Evolutionary conservation across 2,329 filamentous ascomycete genomes (phyloP), one percentile per base, ranked within the genome.

Genomic region (Ilyonectria robusta): DNA sequence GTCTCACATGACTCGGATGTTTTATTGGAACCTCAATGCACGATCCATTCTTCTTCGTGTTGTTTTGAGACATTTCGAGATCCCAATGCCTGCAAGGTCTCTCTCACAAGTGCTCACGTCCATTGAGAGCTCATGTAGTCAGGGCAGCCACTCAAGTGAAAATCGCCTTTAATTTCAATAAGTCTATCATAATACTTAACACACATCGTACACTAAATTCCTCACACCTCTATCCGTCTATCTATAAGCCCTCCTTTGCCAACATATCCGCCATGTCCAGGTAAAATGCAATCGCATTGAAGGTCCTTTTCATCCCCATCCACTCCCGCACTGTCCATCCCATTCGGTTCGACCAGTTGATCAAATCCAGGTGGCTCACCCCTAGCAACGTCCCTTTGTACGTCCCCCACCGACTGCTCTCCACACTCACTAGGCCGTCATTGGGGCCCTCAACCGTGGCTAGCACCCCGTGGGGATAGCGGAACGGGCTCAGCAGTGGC

Each of bases 251-350:
- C 75, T 93, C 91, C 73, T 90, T 91, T 2, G 92, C 90, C 56
- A 94, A 81, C 91, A 93, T 93, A 74, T 93, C 88, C 11, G 86
- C 86, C 73, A 92, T 88, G 66, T 86, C 88, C 2, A 92, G 83
- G 72, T 92, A 92, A 73, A 92, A 91, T 0, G 90, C 90, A 64
- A 92, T 85, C 2, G 90, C 90, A 74, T 92, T 92, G 73, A 92
- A 92, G 17, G 86, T 89, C 64, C 83, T 84, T 72, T 83, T 81
- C 67, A 85, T 82, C 1, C 89, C 89, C 77, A 85, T 81, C 81
- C 82, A 82, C 62, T 84, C 73, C 55, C 91, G 80, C 47, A 88
- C 73, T 46, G 84, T 84, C 84, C 86, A 91, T 56, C 83, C 81
- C 40, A 91, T 68, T 66, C 87, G 81, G 69, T 92, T 92, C 37